Evolutionary conservation across 2,329 filamentous ascomycete species (phyloP), one percentile per base, ranked within the genome.

Genomic region (Diplodia intermedia): DNA sequence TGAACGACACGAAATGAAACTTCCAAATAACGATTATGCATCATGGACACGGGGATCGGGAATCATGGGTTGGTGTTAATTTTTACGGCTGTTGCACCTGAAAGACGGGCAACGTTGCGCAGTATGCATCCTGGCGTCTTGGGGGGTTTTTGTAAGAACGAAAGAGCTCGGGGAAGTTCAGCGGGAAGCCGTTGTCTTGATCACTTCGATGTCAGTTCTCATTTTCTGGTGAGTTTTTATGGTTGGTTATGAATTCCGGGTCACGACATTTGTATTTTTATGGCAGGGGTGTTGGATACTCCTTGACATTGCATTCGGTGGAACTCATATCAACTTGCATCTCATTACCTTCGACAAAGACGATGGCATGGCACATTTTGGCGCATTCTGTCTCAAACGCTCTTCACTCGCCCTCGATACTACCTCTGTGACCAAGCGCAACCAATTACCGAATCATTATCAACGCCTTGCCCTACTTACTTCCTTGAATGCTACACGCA

Each of bases 1-100:
- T 94, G 79, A 85, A 26, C 15, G 20, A 20, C 15, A 23, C 38
- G 20, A 56, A 36, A 57, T 11, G 40, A 50, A 50, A 31, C n/a
- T n/a, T 33, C 23, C 20, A 18, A 61, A 11, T 67, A 47, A 67
- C 26, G 65, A 67, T 43, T 43, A 57, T 26, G 47, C 47, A 63
- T 63, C 8, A 63, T 18, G 60, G 20, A 11, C 20, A 18, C 11
- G 31, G 50, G 47, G 36, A 50, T 31, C 6, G 49, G n/a, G 26
- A 18, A n/a, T 20, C 9, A 23, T 47, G 31, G 53, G 29, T 15
- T 20, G 57, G 60, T 47, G 60, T 63, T 52, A 14, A 43, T 1
- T 52, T 63, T 18, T 9, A 23, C 31, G 31, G 47, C 29, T 12
- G 43, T 29, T 49, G 18, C 33, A 63, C 18, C 47, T 52, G 29